Conservation (phyloP, 257 asterid species). For the Nicotiana attenuata region DNA sequence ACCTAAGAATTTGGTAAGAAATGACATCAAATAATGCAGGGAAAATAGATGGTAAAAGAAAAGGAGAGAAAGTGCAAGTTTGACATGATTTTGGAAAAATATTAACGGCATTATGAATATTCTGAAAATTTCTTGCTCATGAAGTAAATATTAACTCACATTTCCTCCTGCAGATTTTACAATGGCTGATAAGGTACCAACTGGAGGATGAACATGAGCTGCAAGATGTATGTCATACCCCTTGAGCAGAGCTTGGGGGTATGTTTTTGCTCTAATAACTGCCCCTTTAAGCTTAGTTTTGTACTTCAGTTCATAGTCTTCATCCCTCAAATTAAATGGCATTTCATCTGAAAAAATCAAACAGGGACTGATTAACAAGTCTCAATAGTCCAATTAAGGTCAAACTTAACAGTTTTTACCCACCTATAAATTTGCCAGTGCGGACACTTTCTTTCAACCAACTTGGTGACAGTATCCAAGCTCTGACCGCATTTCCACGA, state of each 20-base stretch:
- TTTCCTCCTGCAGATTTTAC: conserved; percentile 77
- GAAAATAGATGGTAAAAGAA: neutral
- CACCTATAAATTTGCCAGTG: conserved; percentile 67
- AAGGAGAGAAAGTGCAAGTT: neutral
- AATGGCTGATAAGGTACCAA: conserved; percentile 48
- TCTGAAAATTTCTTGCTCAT: neutral
- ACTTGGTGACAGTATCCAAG: conserved; percentile 80
- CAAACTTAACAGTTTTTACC: conserved; percentile 17
- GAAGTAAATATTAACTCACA: conserved; percentile 41
- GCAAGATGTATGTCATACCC: conserved; percentile 71
- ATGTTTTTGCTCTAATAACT: conserved; percentile 52
- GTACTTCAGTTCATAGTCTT: conserved; percentile 50
- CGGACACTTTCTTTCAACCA: conserved; percentile 92
- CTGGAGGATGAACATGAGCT: conserved; percentile 66
- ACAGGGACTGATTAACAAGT: neutral
- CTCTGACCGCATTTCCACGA: conserved; percentile 31
- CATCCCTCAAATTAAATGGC: conserved; percentile 63
- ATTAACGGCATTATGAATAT: neutral
- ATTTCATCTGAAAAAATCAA: conserved; percentile 53
- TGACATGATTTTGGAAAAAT: neutral
- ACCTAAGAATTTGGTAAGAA: conserved; percentile 36
- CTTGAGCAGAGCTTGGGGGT: conserved; percentile 53
- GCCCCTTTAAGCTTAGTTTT: conserved; percentile 56
- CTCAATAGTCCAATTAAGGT: neutral
- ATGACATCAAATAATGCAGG: neutral